These are phyloP conservation scores for Pluteus cervinus DNA, from an alignment of 768 basidiomycete species.

Conservation along the genomic window DNA sequence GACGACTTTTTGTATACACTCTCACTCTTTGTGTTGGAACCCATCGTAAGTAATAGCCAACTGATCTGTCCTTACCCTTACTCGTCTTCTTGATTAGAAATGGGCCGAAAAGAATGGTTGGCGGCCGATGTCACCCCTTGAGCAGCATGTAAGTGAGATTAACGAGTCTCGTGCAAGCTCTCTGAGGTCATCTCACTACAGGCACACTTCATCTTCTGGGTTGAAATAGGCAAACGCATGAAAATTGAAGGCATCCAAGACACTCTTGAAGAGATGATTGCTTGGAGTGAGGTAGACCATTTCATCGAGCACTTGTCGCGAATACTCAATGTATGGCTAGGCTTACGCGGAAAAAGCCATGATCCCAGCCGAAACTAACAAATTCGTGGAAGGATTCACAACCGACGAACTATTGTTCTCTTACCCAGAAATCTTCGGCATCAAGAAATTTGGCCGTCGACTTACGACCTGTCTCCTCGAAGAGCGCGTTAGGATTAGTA, in stretches of 20 bases:
- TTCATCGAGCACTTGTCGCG: background rate
- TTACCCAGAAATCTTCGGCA: constrained; percentile 30
- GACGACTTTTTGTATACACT: constrained; percentile 39
- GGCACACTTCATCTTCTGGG: constrained; percentile 39
- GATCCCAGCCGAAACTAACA: constrained; percentile 35
- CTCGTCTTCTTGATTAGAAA: constrained; percentile 14
- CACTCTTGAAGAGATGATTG: constrained; percentile 26
- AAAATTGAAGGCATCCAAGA: constrained; percentile 40
- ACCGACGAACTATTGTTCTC: constrained; percentile 32
- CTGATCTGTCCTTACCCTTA: background rate
- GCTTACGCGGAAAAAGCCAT: constrained; percentile 35
- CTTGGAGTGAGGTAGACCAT: constrained; percentile 31
- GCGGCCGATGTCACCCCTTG: constrained; percentile 37
- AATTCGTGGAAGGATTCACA: constrained; percentile 32
- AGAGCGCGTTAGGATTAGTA: constrained; percentile 37
- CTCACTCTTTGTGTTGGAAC: constrained; percentile 30
- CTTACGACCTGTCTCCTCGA: constrained; percentile 34
- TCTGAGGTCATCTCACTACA: constrained; percentile 9
- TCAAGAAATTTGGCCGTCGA: constrained; percentile 27
- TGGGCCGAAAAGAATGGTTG: constrained; percentile 40
- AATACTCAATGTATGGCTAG: constrained; percentile 13
- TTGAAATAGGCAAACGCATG: constrained; percentile 41
- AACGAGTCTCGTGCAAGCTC: background rate
- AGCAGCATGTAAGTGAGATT: constrained; percentile 25
- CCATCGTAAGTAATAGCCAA: constrained; percentile 24